Conservation (phyloP, 2,329 filamentous ascomycete genomes). For the Aspergillus transmontanensis region DNA sequence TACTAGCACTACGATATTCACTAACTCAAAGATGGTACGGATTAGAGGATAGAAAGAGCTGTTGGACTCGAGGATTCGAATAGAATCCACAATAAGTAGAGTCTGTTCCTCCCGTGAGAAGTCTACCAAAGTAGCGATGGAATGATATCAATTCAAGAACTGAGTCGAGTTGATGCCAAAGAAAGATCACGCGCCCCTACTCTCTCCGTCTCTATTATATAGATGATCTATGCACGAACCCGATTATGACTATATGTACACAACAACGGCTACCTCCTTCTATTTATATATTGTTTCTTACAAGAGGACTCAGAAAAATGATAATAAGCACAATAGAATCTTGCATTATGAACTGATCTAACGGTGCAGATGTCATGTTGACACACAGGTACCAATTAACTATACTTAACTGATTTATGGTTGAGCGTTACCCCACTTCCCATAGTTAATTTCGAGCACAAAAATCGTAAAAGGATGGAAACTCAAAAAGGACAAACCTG, state of each 20-base stretch:
- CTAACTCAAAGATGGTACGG: too few species aligned
- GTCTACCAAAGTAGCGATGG: background rate
- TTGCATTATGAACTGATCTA: background rate
- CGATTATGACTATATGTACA: constrained; percentile 2
- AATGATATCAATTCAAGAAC: background rate
- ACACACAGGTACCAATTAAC: background rate
- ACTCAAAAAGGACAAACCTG: background rate
- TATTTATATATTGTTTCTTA: background rate
- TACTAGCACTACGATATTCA: too few species aligned
- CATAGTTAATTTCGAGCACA: background rate
- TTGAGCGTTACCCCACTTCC: constrained; percentile 5
- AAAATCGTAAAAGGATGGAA: background rate
- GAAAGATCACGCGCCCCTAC: background rate
- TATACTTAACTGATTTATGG: background rate
- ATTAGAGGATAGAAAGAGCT: too few species aligned
- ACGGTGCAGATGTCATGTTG: background rate
- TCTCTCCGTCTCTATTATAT: background rate
- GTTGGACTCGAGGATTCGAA: background rate
- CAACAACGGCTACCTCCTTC: background rate
- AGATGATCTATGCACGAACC: background rate
- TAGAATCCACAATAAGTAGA: background rate
- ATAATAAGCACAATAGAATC: background rate
- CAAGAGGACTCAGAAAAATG: background rate
- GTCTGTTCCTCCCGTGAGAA: too few species aligned
- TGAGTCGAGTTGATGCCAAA: background rate